Evolutionary conservation across 2,329 filamentous ascomycete genomes (phyloP).

Genomic region (Beauveria sp.): DNA sequence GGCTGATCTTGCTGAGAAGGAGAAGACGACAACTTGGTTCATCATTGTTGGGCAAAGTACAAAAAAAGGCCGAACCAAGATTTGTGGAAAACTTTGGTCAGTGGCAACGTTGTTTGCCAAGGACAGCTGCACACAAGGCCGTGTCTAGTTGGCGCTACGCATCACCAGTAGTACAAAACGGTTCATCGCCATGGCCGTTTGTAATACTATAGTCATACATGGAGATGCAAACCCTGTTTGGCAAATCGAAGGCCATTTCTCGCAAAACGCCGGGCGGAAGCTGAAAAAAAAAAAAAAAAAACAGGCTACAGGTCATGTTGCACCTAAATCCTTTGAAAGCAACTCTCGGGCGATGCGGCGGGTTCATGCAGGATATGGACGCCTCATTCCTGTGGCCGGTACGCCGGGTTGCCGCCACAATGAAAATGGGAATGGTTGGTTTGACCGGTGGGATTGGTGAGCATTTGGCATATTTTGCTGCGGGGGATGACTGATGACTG

Average conservation of each 20-base stretch:
- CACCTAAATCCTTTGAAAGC: neutral
- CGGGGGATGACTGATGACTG: neutral
- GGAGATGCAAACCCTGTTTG: neutral
- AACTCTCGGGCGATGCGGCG: too few species aligned
- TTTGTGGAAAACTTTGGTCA: neutral
- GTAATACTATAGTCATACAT: slow-evolving; percentile 2
- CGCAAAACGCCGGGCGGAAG: neutral
- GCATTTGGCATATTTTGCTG: neutral
- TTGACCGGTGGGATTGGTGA: neutral
- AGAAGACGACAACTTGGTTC: neutral
- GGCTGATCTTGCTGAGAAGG: neutral
- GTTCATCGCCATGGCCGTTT: neutral
- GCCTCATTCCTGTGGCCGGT: neutral
- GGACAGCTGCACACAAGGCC: neutral
- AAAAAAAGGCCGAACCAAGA: neutral
- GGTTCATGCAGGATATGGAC: neutral
- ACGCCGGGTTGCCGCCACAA: neutral
- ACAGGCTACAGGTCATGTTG: neutral
- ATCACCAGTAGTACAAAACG: neutral
- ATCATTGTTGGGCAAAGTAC: neutral
- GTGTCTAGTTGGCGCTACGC: neutral
- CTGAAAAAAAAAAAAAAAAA: neutral
- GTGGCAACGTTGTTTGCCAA: neutral
- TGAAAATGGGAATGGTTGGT: neutral
- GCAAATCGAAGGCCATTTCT: neutral